Evolutionary conservation across 2,329 filamentous ascomycete species (phyloP).

Genomic region (Biscogniauxia marginata): DNA sequence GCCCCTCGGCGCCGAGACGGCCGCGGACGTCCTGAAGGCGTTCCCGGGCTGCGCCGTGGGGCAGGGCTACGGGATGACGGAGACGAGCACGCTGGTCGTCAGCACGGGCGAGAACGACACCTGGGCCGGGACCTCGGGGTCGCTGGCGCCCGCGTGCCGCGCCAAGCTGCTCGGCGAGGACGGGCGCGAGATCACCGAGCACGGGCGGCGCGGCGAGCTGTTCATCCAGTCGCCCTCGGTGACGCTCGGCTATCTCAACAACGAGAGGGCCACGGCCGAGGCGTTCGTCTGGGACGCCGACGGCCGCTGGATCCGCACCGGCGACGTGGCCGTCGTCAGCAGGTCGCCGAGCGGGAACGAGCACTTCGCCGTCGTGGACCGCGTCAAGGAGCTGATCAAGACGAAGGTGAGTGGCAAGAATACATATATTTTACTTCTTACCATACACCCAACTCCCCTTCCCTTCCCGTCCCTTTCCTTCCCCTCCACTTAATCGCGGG

Average conservation of each 20-base stretch:
- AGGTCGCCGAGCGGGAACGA: conserved; percentile 66
- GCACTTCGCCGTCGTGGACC: conserved; percentile 82
- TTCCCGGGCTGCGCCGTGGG: conserved; percentile 57
- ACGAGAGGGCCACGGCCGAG: conserved; percentile 77
- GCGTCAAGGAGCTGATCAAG: conserved; percentile 55
- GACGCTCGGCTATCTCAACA: conserved; percentile 82
- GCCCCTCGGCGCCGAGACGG: conserved; percentile 71
- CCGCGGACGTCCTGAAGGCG: conserved; percentile 47
- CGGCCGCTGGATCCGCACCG: conserved; percentile 76
- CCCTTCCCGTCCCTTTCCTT: not conserved
- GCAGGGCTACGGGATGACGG: conserved; percentile 76
- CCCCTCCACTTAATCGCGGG: too few species aligned
- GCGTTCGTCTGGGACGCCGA: conserved; percentile 70
- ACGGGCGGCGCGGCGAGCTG: conserved; percentile 74
- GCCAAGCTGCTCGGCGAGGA: conserved; percentile 67
- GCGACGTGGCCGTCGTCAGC: conserved; percentile 75
- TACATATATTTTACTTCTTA: too few species aligned
- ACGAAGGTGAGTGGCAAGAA: conserved; percentile 42
- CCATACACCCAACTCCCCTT: not conserved
- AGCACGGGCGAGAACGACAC: conserved; percentile 62
- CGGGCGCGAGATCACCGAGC: conserved; percentile 64
- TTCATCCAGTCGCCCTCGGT: conserved; percentile 75
- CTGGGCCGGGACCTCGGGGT: conserved; percentile 69
- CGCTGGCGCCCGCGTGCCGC: conserved; percentile 62
- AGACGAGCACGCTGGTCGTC: conserved; percentile 70